Evolutionary conservation across 148 eudicot genomes (phyloP).

Genomic region (Rhododendron mucronatum): DNA sequence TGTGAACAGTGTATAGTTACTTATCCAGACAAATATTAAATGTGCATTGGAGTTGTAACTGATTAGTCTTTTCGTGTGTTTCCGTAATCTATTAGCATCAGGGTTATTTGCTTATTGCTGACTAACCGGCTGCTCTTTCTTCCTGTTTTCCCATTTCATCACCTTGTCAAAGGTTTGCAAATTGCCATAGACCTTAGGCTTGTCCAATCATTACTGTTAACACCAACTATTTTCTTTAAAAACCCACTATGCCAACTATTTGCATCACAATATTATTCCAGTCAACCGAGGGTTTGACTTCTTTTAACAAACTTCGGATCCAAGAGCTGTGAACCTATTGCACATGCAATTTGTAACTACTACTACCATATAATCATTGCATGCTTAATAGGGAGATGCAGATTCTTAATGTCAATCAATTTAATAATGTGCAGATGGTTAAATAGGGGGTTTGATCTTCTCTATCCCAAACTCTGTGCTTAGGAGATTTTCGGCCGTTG

Average conservation of each 20-base stretch:
- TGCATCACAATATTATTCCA: background rate
- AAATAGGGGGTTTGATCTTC: background rate
- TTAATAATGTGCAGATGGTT: background rate
- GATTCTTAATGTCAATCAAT: background rate
- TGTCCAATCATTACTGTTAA: background rate
- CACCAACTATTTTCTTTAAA: background rate
- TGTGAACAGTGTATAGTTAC: too few relatives aligned
- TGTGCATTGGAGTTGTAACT: background rate
- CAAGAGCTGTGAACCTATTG: background rate
- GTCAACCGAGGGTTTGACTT: conserved; percentile 1
- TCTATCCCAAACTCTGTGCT: too few relatives aligned
- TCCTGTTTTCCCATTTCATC: background rate
- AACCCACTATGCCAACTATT: background rate
- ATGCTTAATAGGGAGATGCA: background rate
- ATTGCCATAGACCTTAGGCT: background rate
- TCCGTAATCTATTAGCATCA: background rate
- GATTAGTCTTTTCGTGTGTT: background rate
- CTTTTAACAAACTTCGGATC: background rate
- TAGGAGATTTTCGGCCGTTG: too few relatives aligned
- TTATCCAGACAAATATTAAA: background rate
- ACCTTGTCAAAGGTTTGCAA: background rate
- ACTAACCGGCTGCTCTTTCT: background rate
- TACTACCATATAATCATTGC: background rate
- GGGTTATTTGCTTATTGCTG: background rate
- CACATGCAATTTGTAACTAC: conserved; percentile 7